Conservation (phyloP, 805 yeast genomes). For the Debaryomyces castellii region DNA sequence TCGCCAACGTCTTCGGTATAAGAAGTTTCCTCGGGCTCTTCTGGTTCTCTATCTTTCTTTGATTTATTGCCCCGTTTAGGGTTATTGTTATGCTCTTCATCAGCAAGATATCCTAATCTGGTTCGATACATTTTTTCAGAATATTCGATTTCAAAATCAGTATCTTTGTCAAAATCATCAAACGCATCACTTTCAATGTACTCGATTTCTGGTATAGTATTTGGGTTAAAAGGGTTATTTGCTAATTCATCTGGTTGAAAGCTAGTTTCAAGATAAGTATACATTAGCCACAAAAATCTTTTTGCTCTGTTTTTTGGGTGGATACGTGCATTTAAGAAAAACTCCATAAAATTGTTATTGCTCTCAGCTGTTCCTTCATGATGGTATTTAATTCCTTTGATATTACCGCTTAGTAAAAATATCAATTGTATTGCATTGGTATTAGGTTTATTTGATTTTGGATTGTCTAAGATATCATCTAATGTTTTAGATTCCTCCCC, state of each 20-base stretch:
- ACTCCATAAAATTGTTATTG: conserved; percentile 54
- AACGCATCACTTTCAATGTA: conserved; percentile 24
- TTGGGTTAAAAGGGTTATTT: conserved; percentile 58
- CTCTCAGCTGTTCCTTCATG: conserved; percentile 17
- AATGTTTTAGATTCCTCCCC: conserved; percentile 50
- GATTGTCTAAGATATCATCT: conserved; percentile 43
- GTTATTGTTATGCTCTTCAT: conserved; percentile 34
- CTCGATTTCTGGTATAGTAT: conserved; percentile 36
- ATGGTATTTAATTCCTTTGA: conserved; percentile 48
- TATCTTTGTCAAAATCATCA: conserved; percentile 43
- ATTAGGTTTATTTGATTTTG: conserved; percentile 45
- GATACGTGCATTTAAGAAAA: conserved; percentile 62
- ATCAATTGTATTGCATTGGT: conserved; percentile 66
- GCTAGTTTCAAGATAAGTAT: conserved; percentile 75
- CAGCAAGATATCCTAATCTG: conserved; percentile 39
- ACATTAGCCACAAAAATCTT: conserved; percentile 80
- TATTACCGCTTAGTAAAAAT: conserved; percentile 68
- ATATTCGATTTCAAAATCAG: conserved; percentile 47
- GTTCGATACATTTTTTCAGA: conserved; percentile 48
- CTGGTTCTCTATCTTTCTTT: conserved; percentile 20
- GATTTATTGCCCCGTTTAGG: conserved; percentile 33
- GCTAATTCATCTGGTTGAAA: conserved; percentile 50
- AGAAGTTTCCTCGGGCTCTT: conserved; percentile 4
- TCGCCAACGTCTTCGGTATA: conserved; percentile 3
- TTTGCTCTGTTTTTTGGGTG: conserved; percentile 67